A percentile compares a stretch with the other conserved stretches of the same genome.
These are phyloP conservation scores for Dipsacomyces acuminosporus DNA, from an alignment of 371 early-diverging fungal species.

Conservation along the genomic window DNA sequence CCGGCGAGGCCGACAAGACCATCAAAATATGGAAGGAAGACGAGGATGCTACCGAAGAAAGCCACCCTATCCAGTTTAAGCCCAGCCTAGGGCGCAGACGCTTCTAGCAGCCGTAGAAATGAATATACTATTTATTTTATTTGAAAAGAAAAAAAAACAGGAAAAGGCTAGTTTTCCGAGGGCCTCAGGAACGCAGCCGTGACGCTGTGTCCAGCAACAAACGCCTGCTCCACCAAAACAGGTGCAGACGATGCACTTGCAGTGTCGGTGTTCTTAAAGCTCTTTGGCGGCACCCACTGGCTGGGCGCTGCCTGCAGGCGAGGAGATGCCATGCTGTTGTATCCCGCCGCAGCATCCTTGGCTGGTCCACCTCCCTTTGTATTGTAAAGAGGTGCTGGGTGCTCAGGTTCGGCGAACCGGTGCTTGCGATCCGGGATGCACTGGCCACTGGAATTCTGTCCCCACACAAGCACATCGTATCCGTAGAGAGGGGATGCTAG, in stretches of 20 bases:
- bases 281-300: conserved; percentile 21
- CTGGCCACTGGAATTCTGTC: conserved; percentile 25
- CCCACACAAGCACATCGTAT: conserved; percentile 38
- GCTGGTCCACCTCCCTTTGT: neutral
- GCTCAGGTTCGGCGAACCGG: conserved; percentile 22
- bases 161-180: neutral
- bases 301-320: conserved; percentile 32
- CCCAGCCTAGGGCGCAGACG: conserved; percentile 47
- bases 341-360: neutral
- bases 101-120: neutral
- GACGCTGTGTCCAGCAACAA: conserved; percentile 24
- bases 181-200: conserved; percentile 22
- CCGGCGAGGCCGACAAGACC: conserved; percentile 97
- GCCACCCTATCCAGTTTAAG: conserved; percentile 64
- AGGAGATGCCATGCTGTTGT: neutral
- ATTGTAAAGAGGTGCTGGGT: conserved; percentile 15
- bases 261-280: neutral
- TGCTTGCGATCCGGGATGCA: conserved; percentile 33
- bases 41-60: conserved; percentile 55
- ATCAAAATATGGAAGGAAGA: conserved; percentile 83
- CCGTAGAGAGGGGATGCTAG: conserved; percentile 18
- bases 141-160: too few relatives aligned
- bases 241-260: neutral
- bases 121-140: neutral
- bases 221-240: conserved; percentile 27